phyloP scores from a whole-genome alignment of 306 rosid species.

The Fagus crenata region DNA sequence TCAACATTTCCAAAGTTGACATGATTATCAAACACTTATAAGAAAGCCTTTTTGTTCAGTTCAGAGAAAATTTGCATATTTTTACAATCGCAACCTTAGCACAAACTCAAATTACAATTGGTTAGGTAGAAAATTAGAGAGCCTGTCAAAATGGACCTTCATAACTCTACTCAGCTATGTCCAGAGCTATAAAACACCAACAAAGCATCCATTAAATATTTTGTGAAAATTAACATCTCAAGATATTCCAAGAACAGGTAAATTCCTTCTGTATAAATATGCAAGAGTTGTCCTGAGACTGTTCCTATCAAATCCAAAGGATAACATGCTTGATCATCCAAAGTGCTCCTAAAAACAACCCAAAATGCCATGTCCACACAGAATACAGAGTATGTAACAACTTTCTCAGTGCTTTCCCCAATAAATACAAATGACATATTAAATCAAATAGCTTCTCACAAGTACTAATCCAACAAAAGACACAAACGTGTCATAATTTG shows the following conservation, averaged over 20 bases:
- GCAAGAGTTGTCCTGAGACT: background rate
- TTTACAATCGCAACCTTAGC: background rate
- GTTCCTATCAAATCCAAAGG: background rate
- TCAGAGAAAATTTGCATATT: background rate
- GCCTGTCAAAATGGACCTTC: background rate
- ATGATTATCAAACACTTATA: background rate
- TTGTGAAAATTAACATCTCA: background rate
- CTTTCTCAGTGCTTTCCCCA: too few species aligned
- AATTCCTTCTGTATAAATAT: background rate
- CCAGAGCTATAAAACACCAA: background rate
- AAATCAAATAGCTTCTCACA: background rate
- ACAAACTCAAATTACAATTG: background rate
- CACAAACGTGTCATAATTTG: too few species aligned
- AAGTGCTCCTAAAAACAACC: too few species aligned
- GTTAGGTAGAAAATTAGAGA: background rate
- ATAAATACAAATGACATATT: too few species aligned
- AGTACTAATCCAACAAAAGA: too few species aligned
- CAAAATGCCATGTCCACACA: too few species aligned
- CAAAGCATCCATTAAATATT: background rate
- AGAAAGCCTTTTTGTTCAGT: background rate
- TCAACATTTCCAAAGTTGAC: background rate
- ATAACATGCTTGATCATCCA: background rate
- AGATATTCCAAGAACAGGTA: background rate
- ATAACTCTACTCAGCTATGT: background rate
- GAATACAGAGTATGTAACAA: too few species aligned